Base-by-base conservation (phyloP, 352 stramenopile genomes). In the Pythium periplocum region DNA sequence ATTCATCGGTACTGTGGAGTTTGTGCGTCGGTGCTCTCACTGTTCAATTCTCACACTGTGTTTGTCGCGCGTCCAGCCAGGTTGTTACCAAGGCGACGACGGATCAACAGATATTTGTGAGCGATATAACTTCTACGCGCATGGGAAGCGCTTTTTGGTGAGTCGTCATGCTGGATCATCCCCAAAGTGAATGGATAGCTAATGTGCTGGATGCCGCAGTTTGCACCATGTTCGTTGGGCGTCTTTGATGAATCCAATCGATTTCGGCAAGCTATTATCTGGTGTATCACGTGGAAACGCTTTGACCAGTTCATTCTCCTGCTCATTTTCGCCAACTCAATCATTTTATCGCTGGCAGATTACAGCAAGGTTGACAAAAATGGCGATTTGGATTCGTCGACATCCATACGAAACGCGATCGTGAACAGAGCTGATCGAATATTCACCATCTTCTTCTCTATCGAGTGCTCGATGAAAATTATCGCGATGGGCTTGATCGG, bases 391-490 rank as follows among this genome's bases (percentile, higher is more conserved):
- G 79, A 78, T 48, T 63, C 57, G 17, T 69, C 68, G 1, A 33
- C 55, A 12, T 87, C 70, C 8, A 64, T 55, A 32, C 62, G 68
- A 44, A 88, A 90, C 48, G 61, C 66, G 1, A 69, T 86, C n/a
- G 78, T 90, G n/a, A 78, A 68, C 40, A 70, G 68, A 44, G 73
- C 70, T 0, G 71, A 90, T 51, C 62, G 42, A 9, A 50, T 87
- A 6, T 86, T 83, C 61, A 83, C 79, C 1, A 59, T 69, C 17
- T 58, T 88, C 2, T 98, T 98, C 52, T 81, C 86, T 8, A 60
- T 96, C 35, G 91, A 98, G 56, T 92, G 78, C 50, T 69, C 80
- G 1, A 71, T 98, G 55, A 98, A 98, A 57, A 89, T 96, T 35
- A 68, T 96, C 34, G 84, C 82, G 31, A 84, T 96, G 71, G 89